These are phyloP conservation scores for Fusarium abutilonis DNA, from an alignment of 2,329 filamentous ascomycete genomes.

Conservation along the genomic window DNA sequence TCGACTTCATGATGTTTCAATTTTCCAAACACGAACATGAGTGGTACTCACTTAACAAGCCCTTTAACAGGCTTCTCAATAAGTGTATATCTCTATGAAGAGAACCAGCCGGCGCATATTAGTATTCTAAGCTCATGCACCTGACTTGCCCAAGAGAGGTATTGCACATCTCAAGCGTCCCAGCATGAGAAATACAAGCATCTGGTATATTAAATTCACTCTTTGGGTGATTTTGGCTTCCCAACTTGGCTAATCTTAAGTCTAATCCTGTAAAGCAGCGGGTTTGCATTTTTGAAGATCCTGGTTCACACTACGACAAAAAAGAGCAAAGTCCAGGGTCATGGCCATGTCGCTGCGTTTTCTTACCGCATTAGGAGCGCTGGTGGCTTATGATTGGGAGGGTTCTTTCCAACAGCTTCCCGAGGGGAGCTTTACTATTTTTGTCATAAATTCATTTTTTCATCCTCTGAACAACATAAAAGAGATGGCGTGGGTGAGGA, in stretches of 20 bases:
- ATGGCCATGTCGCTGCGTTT: slow-evolving; percentile 1
- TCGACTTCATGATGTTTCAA: slow-evolving; percentile 6
- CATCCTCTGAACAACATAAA: neutral
- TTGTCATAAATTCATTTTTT: slow-evolving; percentile 29
- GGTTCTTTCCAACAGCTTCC: neutral
- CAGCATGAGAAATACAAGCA: slow-evolving; percentile 4
- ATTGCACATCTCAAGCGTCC: slow-evolving; percentile 15
- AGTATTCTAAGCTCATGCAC: neutral
- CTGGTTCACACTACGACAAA: slow-evolving; percentile 14
- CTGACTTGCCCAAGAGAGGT: slow-evolving; percentile 32
- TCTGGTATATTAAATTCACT: neutral
- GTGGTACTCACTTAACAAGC: slow-evolving; percentile 24
- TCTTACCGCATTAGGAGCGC: slow-evolving; percentile 35
- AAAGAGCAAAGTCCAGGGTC: slow-evolving; percentile 24
- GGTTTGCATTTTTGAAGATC: slow-evolving; percentile 2
- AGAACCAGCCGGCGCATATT: neutral
- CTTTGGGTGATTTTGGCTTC: slow-evolving; percentile 5
- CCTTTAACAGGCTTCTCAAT: slow-evolving; percentile 18
- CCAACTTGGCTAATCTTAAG: slow-evolving; percentile 28
- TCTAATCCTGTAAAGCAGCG: slow-evolving; percentile 2
- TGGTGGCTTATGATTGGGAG: slow-evolving; percentile 34
- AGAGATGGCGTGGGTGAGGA: slow-evolving; percentile 24
- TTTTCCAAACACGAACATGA: neutral
- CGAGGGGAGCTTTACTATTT: slow-evolving; percentile 51
- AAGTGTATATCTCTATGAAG: neutral